Conservation (phyloP, 2,329 filamentous ascomycete species). For the Fusarium sp. region DNA sequence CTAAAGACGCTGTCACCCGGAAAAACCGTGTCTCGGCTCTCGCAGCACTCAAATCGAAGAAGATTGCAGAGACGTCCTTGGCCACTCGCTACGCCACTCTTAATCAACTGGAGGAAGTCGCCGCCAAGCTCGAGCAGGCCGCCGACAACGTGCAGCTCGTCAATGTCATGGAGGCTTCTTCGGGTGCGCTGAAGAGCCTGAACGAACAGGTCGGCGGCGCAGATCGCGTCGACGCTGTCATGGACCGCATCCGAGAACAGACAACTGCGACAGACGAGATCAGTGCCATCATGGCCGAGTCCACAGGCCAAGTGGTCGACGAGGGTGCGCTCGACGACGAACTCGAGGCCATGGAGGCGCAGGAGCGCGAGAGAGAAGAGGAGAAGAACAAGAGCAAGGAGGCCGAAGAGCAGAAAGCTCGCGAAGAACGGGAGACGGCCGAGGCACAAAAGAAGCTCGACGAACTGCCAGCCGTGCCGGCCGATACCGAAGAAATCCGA, state of each 20-base stretch:
- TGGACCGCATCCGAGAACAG: slow-evolving; percentile 81
- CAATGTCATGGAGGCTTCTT: slow-evolving; percentile 83
- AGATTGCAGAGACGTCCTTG: slow-evolving; percentile 81
- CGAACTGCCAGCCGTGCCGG: slow-evolving; percentile 59
- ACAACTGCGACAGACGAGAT: slow-evolving; percentile 89
- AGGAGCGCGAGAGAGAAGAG: slow-evolving; percentile 67
- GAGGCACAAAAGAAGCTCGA: slow-evolving; percentile 67
- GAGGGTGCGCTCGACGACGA: slow-evolving; percentile 91
- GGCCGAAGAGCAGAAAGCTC: slow-evolving; percentile 56
- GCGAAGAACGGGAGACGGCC: slow-evolving; percentile 59
- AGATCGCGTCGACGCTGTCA: slow-evolving; percentile 79
- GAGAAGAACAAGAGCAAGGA: slow-evolving; percentile 61
- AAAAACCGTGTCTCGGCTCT: slow-evolving; percentile 83
- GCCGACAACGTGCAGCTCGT: slow-evolving; percentile 87
- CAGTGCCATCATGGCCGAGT: slow-evolving; percentile 78
- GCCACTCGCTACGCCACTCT: slow-evolving; percentile 79
- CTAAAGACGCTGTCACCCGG: slow-evolving; percentile 76
- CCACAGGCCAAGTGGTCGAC: slow-evolving; percentile 69
- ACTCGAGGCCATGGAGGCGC: slow-evolving; percentile 78
- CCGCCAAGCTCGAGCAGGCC: slow-evolving; percentile 86
- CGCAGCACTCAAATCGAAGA: slow-evolving; percentile 84
- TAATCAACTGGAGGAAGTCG: slow-evolving; percentile 84
- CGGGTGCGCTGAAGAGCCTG: slow-evolving; percentile 77
- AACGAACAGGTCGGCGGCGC: slow-evolving; percentile 83
- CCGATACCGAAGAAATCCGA: slow-evolving; percentile 53